Percentiles rank a stretch among this genome's conserved stretches.
These are phyloP conservation scores for Plantago coronopus DNA, from an alignment of 305 asterid species.

Conservation along the genomic window DNA sequence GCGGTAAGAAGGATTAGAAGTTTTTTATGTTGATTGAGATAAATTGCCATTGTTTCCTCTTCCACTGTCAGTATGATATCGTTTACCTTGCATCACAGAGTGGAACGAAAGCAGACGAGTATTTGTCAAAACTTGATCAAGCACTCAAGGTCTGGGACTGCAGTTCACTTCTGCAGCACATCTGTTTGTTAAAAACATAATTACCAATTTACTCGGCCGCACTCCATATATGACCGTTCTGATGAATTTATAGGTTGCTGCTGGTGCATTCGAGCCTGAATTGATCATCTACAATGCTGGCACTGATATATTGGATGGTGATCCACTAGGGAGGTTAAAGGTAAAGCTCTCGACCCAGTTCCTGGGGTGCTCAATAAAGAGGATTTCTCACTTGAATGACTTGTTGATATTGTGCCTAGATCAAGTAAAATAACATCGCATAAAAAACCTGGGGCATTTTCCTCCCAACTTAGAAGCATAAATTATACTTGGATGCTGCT, in stretches of 20 bases:
- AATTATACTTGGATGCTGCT: neutral
- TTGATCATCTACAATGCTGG: conserved; percentile 90
- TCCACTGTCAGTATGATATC: conserved; percentile 10
- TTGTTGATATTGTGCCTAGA: no score
- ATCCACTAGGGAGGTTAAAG: conserved; percentile 83
- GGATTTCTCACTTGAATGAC: conserved; percentile 6
- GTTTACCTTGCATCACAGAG: conserved; percentile 40
- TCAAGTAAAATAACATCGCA: no score
- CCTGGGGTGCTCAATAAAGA: neutral
- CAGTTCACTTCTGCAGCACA: conserved; percentile 7
- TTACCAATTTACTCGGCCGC: conserved; percentile 3
- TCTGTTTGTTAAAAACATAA: neutral
- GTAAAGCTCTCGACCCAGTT: conserved; percentile 33
- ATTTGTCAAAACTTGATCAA: conserved; percentile 66
- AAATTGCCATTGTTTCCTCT: neutral
- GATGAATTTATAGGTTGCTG: conserved; percentile 56
- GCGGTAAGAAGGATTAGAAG: conserved; percentile 46
- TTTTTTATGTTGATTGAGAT: conserved; percentile 14
- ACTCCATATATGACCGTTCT: conserved; percentile 15
- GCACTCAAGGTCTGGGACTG: conserved; percentile 65
- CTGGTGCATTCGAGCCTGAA: conserved; percentile 60
- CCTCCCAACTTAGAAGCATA: no score
- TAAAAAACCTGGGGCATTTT: no score
- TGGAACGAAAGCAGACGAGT: conserved; percentile 66
- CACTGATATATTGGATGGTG: conserved; percentile 90